Conservation (phyloP, 2,329 filamentous ascomycete species). For the Trichophyton benhamiae region DNA sequence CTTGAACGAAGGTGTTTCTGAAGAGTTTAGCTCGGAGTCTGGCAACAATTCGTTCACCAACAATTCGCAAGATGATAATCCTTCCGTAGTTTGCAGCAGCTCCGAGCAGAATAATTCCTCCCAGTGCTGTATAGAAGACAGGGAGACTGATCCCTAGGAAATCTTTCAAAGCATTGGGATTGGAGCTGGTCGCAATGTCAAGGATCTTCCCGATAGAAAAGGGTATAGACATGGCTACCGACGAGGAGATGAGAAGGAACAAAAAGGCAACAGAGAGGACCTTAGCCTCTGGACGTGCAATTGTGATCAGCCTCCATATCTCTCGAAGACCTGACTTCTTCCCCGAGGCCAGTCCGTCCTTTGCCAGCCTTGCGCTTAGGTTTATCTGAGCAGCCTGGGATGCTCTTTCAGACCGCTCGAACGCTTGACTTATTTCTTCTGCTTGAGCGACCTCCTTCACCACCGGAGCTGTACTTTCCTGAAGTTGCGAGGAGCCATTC, state of each 20-base stretch:
- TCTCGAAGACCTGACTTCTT: slow-evolving; percentile 51
- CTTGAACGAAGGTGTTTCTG: slow-evolving; percentile 84
- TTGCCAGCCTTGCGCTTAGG: slow-evolving; percentile 72
- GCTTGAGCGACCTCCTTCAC: slow-evolving; percentile 14
- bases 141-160: slow-evolving; percentile 74
- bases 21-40: slow-evolving; percentile 82
- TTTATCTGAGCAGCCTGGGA: slow-evolving; percentile 80
- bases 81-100: slow-evolving; percentile 86
- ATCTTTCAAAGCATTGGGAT: slow-evolving; percentile 48
- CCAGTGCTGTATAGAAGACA: slow-evolving; percentile 80
- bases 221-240: slow-evolving; percentile 89
- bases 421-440: slow-evolving; percentile 44
- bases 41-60: slow-evolving; percentile 88
- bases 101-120: slow-evolving; percentile 62
- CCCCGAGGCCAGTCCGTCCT: slow-evolving; percentile 50
- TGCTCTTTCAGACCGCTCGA: slow-evolving; percentile 69
- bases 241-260: slow-evolving; percentile 77
- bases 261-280: slow-evolving; percentile 69
- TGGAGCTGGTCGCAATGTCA: slow-evolving; percentile 70
- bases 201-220: slow-evolving; percentile 94
- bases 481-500: background rate
- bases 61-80: slow-evolving; percentile 83
- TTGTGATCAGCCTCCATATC: slow-evolving; percentile 75
- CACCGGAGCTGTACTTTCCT: background rate
- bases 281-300: slow-evolving; percentile 71